Evolutionary conservation across 805 yeast genomes (phyloP).

Genomic region (Kazachstania africana): DNA sequence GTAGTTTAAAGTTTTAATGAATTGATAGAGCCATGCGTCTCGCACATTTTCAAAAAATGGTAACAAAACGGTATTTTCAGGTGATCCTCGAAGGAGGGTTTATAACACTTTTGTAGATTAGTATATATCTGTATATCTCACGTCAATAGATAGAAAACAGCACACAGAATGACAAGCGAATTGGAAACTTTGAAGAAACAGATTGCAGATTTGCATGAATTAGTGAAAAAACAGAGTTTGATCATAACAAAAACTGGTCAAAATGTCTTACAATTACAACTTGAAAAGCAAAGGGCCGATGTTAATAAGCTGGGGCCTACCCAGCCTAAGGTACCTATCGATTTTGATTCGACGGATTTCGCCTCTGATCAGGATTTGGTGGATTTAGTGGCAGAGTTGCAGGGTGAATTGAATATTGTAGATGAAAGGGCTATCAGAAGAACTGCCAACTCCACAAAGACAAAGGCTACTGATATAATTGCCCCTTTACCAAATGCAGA

Average conservation of each 20-base stretch:
- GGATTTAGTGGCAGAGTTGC: constrained; percentile 80
- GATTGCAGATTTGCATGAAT: constrained; percentile 38
- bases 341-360: constrained; percentile 40
- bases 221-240: constrained; percentile 53
- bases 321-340: constrained; percentile 2
- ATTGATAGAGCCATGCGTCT: neutral
- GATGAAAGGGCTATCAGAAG: constrained; percentile 73
- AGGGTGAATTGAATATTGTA: constrained; percentile 67
- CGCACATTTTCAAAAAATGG: too few relatives aligned
- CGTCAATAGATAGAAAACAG: too few relatives aligned
- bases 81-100: too few relatives aligned
- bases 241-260: constrained; percentile 70
- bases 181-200: constrained; percentile 27
- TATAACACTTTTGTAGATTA: too few relatives aligned
- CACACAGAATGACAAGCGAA: constrained; percentile 28
- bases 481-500: constrained; percentile 70
- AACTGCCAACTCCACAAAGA: constrained; percentile 47
- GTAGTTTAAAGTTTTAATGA: constrained; percentile 16
- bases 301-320: constrained; percentile 19
- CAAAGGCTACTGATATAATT: constrained; percentile 32
- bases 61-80: too few relatives aligned
- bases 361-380: constrained; percentile 77
- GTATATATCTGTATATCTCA: too few relatives aligned
- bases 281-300: constrained; percentile 37
- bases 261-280: constrained; percentile 60